These are phyloP conservation scores for Flaveria linearis DNA, from an alignment of 129 eudicot genomes.

Conservation along the genomic window DNA sequence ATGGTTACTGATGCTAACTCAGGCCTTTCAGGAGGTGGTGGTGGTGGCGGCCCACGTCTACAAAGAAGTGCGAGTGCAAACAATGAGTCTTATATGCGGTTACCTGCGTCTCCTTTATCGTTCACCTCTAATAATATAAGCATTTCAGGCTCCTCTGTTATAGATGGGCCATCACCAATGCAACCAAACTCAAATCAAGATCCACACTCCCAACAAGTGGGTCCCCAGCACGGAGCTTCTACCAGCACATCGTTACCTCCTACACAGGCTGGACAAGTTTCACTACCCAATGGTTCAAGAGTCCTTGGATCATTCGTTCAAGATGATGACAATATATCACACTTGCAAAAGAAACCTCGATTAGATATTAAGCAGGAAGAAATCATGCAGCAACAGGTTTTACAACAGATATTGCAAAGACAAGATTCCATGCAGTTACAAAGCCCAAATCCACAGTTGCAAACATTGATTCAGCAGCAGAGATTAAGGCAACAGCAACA, in stretches of 20 bases:
- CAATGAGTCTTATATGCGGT: conserved; percentile 69
- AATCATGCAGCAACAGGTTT: conserved; percentile 69
- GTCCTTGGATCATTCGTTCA: conserved; percentile 61
- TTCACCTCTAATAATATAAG: conserved; percentile 81
- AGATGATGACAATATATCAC: conserved; percentile 56
- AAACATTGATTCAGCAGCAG: conserved; percentile 77
- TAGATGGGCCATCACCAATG: conserved; percentile 61
- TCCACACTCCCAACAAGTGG: conserved; percentile 25
- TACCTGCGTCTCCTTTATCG: conserved; percentile 93
- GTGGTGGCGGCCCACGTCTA: conserved; percentile 62
- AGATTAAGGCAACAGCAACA: conserved; percentile 79
- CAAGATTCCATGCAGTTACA: conserved; percentile 81
- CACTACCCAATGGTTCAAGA: conserved; percentile 57
- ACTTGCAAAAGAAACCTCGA: conserved; percentile 90
- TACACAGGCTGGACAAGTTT: conserved; percentile 50
- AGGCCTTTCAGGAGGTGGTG: conserved; percentile 75
- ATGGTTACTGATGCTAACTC: conserved; percentile 96
- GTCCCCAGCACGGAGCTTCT: conserved; percentile 64
- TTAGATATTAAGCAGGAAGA: conserved; percentile 86
- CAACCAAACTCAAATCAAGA: conserved; percentile 69
- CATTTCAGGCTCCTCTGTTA: conserved; percentile 75
- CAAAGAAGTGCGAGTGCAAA: conserved; percentile 91
- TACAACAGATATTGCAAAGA: conserved; percentile 76
- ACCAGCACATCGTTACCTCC: conserved; percentile 57
- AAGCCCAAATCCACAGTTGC: conserved; percentile 75